Conservation (phyloP, 1,284 basidiomycete species). For the Mycena sp. region DNA sequence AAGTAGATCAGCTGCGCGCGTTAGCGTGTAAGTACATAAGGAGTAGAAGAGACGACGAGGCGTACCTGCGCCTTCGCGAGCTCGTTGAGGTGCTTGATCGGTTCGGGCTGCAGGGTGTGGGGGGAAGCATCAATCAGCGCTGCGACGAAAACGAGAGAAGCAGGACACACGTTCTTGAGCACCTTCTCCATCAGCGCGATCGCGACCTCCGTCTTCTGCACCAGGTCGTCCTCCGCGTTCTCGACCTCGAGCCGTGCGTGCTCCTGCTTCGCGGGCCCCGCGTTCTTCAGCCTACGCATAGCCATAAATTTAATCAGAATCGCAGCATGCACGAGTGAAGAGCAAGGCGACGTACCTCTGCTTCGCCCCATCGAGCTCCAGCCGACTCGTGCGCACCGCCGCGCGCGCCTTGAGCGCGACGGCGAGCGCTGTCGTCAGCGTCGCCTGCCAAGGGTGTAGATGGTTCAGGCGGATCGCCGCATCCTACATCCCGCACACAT, state of each 20-base stretch:
- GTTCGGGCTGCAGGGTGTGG: slow-evolving; percentile 79
- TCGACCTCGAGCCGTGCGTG: slow-evolving; percentile 91
- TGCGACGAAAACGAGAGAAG: not conserved
- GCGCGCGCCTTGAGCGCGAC: slow-evolving; percentile 92
- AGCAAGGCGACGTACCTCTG: slow-evolving; percentile 48
- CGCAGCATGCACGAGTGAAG: not conserved
- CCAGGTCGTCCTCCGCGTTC: slow-evolving; percentile 93
- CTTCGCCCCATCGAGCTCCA: slow-evolving; percentile 80
- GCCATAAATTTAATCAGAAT: not conserved
- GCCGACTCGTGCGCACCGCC: slow-evolving; percentile 85
- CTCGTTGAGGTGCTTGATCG: slow-evolving; percentile 92
- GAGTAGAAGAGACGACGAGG: too few relatives aligned
- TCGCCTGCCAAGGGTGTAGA: slow-evolving; percentile 92
- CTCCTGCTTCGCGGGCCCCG: slow-evolving; percentile 81
- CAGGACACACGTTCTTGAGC: slow-evolving; percentile 89
- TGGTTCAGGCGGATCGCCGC: slow-evolving; percentile 77
- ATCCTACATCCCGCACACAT: slow-evolving; percentile 55
- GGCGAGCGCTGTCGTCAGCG: slow-evolving; percentile 81
- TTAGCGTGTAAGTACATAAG: too few relatives aligned
- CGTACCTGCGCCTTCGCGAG: slow-evolving; percentile 87
- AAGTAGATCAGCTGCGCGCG: slow-evolving; percentile 79
- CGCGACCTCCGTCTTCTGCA: slow-evolving; percentile 97
- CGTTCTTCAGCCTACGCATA: slow-evolving; percentile 76
- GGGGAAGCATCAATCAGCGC: slow-evolving; percentile 5
- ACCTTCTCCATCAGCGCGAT: slow-evolving; percentile 99